Evolutionary conservation across 176 grass and related monocot species (phyloP).

Genomic region (Triticum aestivum): IWGSC_CS_RefSeq_v2.1 NC_057809.1:8175985-8176484

Average conservation of each 20-base stretch:
- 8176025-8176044: neutral
- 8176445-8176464: no score
- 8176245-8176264: neutral
- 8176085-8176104: neutral
- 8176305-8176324: neutral
- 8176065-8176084: neutral
- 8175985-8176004: neutral
- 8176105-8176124: neutral
- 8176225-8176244: constrained; percentile 1
- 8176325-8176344: no score
- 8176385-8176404: neutral
- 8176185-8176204: neutral
- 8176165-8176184: neutral
- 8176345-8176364: neutral
- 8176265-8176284: neutral
- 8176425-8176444: no score
- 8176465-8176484: no score
- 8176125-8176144: neutral
- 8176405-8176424: neutral
- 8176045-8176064: neutral
- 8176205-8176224: neutral
- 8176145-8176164: neutral
- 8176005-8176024: neutral
- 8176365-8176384: constrained; percentile 8
- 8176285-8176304: neutral